Evolutionary conservation across 2,329 filamentous ascomycete genomes (phyloP), one percentile per base, ranked within the genome.

Genomic region (Fusarium penzigii): DNA sequence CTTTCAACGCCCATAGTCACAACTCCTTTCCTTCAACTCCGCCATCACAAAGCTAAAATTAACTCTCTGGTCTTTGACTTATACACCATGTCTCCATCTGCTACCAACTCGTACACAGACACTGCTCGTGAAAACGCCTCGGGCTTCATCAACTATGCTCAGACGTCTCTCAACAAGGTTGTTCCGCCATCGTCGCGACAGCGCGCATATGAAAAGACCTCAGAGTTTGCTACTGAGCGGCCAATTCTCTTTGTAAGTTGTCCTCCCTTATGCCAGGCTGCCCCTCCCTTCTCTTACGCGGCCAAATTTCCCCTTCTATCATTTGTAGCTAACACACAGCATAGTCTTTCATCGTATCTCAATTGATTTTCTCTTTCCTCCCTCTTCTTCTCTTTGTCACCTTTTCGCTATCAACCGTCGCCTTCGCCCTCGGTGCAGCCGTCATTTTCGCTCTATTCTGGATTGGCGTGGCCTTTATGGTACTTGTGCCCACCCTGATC

Each of bases 401-500:
- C 61, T 91, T 92, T 75, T 77, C 80, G 49, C 61, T 86, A 39
- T 83, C 82, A 39, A 81, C 86, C 53, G 71, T 86, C 56, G 69
- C 85, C 56, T 80, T 90, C 67, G 81, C 86, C 14, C 66, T 89
- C 39, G 72, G 85, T 40, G 78, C 79, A 29, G 86, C 85, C 12
- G 64, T 89, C 39, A 63, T 85, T 50, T 89, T 90, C 74, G 81
- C 82, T 2, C 77, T 88, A 44, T 85, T 88, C 74, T 87, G 84
- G 76, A 79, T 85, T 48, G 83, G 85, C 46, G 69, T 90, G 42
- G 87, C 86, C 3, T 73, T 89, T 11, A 67, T 90, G 44, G 67
- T 92, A 39, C 78, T 94, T 14, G 72, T 90, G 0, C 89, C 89
- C 2, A 81, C 84, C 1, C 72, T 93, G 38, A 81, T 89, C 68